Evolutionary conservation across 2,329 filamentous ascomycete genomes (phyloP).

Genomic region (Alternaria triticina): DNA sequence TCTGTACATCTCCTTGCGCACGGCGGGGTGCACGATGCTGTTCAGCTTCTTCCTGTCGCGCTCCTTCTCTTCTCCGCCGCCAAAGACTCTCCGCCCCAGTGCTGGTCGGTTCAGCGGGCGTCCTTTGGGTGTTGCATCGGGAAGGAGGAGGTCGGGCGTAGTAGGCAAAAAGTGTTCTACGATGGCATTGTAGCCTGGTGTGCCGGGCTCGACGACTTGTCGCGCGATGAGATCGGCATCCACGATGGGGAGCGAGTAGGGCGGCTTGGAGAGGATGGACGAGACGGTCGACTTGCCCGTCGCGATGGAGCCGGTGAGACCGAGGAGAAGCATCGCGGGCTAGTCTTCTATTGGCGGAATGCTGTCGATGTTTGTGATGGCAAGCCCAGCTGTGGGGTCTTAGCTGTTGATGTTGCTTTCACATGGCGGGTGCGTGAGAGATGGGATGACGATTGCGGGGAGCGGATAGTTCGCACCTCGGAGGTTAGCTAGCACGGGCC

Average conservation of each 20-base stretch:
- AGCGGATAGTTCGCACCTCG: slow-evolving; percentile 14
- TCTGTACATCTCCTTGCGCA: slow-evolving; percentile 81
- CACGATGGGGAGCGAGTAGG: slow-evolving; percentile 87
- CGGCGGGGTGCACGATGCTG: slow-evolving; percentile 89
- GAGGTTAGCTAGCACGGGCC: slow-evolving; percentile 10
- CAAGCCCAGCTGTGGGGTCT: neutral
- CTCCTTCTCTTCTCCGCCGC: slow-evolving; percentile 71
- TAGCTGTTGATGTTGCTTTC: neutral
- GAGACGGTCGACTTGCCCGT: slow-evolving; percentile 98
- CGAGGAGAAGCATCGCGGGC: slow-evolving; percentile 84
- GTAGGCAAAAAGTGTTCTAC: slow-evolving; percentile 79
- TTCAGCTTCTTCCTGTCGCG: slow-evolving; percentile 81
- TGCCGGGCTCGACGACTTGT: slow-evolving; percentile 92
- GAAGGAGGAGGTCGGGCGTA: slow-evolving; percentile 84
- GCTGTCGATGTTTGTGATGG: neutral
- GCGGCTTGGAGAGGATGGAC: slow-evolving; percentile 75
- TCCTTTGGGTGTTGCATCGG: slow-evolving; percentile 64
- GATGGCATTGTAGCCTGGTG: slow-evolving; percentile 80
- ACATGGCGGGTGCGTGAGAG: slow-evolving; percentile 7
- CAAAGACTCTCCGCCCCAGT: slow-evolving; percentile 86
- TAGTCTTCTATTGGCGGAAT: neutral
- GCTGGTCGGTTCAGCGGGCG: slow-evolving; percentile 84
- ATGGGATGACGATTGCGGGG: slow-evolving; percentile 17
- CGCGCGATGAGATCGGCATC: slow-evolving; percentile 93
- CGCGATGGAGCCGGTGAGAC: slow-evolving; percentile 94